Percentiles rank a stretch among this genome's conserved stretches.
phyloP scores from a whole-genome alignment of 352 stramenopile species.

The Phytophthora gonapodyides region DNA sequence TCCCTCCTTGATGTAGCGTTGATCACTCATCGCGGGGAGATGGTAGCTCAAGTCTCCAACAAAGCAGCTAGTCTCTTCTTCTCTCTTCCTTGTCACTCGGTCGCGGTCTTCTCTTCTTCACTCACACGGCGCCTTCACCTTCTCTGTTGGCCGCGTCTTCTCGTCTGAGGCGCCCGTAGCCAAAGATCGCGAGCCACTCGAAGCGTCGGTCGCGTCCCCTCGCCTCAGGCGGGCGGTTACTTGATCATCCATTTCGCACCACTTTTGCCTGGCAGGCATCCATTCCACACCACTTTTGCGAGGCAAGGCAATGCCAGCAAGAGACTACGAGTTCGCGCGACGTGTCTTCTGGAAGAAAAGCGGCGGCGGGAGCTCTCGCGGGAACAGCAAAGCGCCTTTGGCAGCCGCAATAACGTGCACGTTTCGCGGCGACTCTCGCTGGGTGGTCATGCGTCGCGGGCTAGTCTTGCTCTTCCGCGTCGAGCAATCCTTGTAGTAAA shows the following conservation, averaged over 20 bases:
- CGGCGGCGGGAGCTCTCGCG: slow-evolving; percentile 39
- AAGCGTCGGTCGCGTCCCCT: slow-evolving; percentile 21
- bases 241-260: background rate
- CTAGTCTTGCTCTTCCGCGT: background rate
- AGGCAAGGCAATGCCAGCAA: no score
- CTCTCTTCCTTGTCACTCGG: slow-evolving; percentile 2
- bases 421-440: background rate
- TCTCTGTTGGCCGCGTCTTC: slow-evolving; percentile 11
- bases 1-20: slow-evolving; percentile 68
- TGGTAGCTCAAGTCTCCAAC: background rate
- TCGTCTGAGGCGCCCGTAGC: slow-evolving; percentile 8
- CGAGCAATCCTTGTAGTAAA: slow-evolving; percentile 13
- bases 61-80: background rate
- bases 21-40: slow-evolving; percentile 29
- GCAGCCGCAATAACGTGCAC: background rate
- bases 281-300: no score
- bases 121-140: slow-evolving; percentile 10
- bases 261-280: slow-evolving; percentile 1
- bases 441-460: background rate
- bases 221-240: background rate
- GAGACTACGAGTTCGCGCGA: slow-evolving; percentile 13
- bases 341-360: slow-evolving; percentile 52
- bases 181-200: slow-evolving; percentile 24
- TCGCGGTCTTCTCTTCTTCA: slow-evolving; percentile 2
- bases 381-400: slow-evolving; percentile 25